Evolutionary conservation across 805 yeast species (phyloP).

Genomic region (Yamadazyma sp.): DNA sequence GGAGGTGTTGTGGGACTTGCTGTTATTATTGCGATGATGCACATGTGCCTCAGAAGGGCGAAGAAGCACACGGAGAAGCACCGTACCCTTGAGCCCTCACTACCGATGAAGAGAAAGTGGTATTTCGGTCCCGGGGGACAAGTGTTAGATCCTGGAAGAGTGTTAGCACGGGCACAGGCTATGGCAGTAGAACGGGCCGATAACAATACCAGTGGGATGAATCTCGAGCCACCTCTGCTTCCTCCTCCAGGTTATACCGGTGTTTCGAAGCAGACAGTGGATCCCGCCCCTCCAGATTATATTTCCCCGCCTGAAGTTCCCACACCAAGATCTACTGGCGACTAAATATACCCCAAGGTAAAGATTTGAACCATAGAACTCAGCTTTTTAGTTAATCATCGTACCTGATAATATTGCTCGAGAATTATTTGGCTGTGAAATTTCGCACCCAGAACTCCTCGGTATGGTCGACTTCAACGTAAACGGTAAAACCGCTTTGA

Average conservation of each 20-base stretch:
- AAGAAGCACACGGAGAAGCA: background rate
- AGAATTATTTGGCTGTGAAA: too few relatives aligned
- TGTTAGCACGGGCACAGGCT: background rate
- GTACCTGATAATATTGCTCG: too few relatives aligned
- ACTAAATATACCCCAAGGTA: too few relatives aligned
- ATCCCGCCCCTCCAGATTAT: background rate
- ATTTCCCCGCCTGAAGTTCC: background rate
- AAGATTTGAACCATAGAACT: too few relatives aligned
- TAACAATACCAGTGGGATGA: too few relatives aligned
- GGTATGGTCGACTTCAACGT: conserved; percentile 38
- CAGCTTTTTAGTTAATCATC: too few relatives aligned
- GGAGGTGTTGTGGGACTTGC: background rate
- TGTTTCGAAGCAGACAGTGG: background rate
- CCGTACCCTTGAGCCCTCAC: background rate
- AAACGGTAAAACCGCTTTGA: conserved; percentile 56
- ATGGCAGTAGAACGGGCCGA: background rate
- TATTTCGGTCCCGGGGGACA: background rate
- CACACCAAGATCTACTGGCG: too few relatives aligned
- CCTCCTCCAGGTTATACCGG: background rate
- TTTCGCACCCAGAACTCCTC: conserved; percentile 6
- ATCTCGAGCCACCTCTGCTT: background rate
- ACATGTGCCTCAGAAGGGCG: background rate
- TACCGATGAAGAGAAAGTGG: background rate
- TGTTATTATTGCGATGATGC: background rate
- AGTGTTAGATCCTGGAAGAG: background rate